Evolutionary conservation across 1,284 basidiomycete genomes (phyloP).

Genomic region (Vanrija humicola): DNA sequence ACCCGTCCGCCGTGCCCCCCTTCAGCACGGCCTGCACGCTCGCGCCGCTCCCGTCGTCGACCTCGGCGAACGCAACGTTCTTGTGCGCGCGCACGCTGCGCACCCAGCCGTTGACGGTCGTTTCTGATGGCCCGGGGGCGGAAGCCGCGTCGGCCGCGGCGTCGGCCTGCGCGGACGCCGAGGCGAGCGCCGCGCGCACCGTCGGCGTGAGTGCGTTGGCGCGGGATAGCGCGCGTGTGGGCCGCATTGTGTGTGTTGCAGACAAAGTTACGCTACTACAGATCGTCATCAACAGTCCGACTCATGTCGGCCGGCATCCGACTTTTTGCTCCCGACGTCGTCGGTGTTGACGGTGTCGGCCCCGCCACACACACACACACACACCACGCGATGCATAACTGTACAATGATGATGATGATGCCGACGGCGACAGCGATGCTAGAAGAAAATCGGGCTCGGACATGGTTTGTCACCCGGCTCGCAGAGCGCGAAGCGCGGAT

Average conservation of each 20-base stretch:
- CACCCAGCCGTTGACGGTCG: conserved; percentile 67
- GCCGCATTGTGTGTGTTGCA: too few relatives aligned
- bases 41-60: conserved; percentile 73
- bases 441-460: conserved; percentile 44
- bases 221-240: too few relatives aligned
- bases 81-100: conserved; percentile 80
- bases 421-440: too few relatives aligned
- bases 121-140: not conserved
- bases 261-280: too few relatives aligned
- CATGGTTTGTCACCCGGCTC: conserved; percentile 33
- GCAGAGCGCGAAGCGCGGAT: conserved; percentile 28
- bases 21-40: conserved; percentile 74
- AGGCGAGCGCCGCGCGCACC: not conserved
- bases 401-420: too few relatives aligned
- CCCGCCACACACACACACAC: not conserved
- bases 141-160: too few relatives aligned
- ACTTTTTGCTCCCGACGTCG: too few relatives aligned
- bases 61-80: conserved; percentile 73
- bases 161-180: not conserved
- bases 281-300: not conserved
- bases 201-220: too few relatives aligned
- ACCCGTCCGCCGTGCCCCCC: conserved; percentile 45
- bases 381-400: not conserved
- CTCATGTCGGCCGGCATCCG: too few relatives aligned
- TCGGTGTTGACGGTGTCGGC: too few relatives aligned